These are phyloP conservation scores for Colletotrichum tropicale DNA, from an alignment of 2,329 filamentous ascomycete species.

Conservation along the genomic window DNA sequence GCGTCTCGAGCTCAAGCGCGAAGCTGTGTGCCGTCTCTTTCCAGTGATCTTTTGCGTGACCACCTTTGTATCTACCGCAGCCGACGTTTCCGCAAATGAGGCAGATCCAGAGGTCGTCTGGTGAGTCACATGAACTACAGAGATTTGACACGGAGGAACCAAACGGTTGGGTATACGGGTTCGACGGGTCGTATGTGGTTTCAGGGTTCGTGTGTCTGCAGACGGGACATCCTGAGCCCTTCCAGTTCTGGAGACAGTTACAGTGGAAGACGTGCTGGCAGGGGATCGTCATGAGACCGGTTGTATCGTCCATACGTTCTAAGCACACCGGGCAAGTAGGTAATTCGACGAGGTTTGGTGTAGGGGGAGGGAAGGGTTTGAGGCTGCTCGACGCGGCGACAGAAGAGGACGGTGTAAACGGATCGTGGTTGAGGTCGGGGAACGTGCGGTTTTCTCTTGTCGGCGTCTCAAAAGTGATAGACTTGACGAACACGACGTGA, in stretches of 20 bases:
- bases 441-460: constrained; percentile 51
- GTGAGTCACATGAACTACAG: constrained; percentile 81
- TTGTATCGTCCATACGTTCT: constrained; percentile 98
- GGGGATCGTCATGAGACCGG: constrained; percentile 90
- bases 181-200: constrained; percentile 47
- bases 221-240: constrained; percentile 90
- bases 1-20: constrained; percentile 88
- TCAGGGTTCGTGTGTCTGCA: constrained; percentile 80
- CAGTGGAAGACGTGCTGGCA: constrained; percentile 99
- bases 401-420: constrained; percentile 60
- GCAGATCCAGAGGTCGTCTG: constrained; percentile 91
- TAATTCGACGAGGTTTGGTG: constrained; percentile 85
- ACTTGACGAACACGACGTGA: constrained; percentile 93
- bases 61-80: constrained; percentile 92
- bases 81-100: constrained; percentile 92
- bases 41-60: constrained; percentile 93
- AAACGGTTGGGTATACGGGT: constrained; percentile 59
- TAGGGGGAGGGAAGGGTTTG: constrained; percentile 69
- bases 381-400: constrained; percentile 46
- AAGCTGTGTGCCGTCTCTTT: constrained; percentile 90
- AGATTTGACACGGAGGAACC: constrained; percentile 68
- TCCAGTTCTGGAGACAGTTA: constrained; percentile 95
- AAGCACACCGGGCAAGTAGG: constrained; percentile 96
- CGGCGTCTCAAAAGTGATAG: constrained; percentile 81
- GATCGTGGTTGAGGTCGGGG: constrained; percentile 65